Evolutionary conservation across 108 stramenopile species (phyloP).

Genomic region (Parietichytrium sp.): DNA sequence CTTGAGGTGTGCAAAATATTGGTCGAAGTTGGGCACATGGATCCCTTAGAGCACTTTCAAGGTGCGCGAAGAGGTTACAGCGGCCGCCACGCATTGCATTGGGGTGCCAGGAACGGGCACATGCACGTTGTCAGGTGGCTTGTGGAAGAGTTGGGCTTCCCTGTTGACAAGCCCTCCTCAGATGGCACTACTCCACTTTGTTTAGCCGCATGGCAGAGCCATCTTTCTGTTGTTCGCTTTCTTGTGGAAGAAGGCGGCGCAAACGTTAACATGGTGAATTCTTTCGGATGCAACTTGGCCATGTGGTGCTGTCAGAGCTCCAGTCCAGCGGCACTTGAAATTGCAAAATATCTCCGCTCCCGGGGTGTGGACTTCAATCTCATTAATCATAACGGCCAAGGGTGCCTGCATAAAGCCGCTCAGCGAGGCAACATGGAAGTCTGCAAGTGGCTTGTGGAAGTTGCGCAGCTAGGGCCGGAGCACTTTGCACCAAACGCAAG

Average conservation of each 20-base stretch:
- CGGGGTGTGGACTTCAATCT: background rate
- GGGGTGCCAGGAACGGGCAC: constrained; percentile 15
- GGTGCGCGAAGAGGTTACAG: constrained; percentile 20
- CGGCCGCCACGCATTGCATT: background rate
- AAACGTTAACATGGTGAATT: background rate
- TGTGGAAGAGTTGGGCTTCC: background rate
- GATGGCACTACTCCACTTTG: constrained; percentile 32
- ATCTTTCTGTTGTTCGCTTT: background rate
- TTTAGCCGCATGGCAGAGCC: constrained; percentile 27
- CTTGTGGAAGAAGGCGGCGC: background rate
- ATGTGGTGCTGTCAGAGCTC: background rate
- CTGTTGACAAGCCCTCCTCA: background rate
- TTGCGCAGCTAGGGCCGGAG: constrained; percentile 1
- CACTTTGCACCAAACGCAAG: constrained; percentile 22
- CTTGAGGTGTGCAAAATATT: constrained; percentile 26
- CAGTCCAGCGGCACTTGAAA: background rate
- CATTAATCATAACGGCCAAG: constrained; percentile 24
- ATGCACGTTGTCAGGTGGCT: background rate
- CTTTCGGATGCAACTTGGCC: constrained; percentile 22
- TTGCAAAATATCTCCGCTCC: background rate
- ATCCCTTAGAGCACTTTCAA: background rate
- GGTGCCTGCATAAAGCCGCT: constrained; percentile 17
- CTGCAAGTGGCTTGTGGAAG: constrained; percentile 14
- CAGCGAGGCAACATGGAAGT: constrained; percentile 8
- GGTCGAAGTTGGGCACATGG: background rate